phyloP scores from a whole-genome alignment of 148 eudicot species.

The Hydrangea macrophylla region DNA sequence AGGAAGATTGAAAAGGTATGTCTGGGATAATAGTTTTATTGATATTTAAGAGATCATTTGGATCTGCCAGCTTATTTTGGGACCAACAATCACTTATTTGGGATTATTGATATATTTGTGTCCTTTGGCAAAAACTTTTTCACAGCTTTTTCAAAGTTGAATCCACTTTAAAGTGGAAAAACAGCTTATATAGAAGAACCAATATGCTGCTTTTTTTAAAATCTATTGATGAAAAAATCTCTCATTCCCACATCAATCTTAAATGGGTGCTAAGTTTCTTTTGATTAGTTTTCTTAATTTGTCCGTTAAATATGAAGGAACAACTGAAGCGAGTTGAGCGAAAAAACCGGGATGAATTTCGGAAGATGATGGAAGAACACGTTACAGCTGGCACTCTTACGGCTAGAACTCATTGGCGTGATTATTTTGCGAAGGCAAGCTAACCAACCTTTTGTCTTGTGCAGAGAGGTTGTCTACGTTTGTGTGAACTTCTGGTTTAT shows the following conservation, averaged over 20 bases:
- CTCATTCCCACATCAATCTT: too few species aligned
- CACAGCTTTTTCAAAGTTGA: too few species aligned
- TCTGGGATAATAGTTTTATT: neutral
- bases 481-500: neutral
- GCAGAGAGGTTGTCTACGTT: neutral
- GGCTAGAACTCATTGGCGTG: constrained; percentile 88
- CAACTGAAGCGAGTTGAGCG: constrained; percentile 77
- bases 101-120: too few species aligned
- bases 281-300: constrained; percentile 9
- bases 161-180: too few species aligned
- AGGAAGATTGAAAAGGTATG: constrained; percentile 74
- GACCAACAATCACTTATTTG: too few species aligned
- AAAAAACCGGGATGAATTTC: constrained; percentile 87
- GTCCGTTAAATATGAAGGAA: constrained; percentile 41
- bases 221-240: too few species aligned
- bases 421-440: constrained; percentile 72
- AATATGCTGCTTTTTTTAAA: too few species aligned
- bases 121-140: too few species aligned
- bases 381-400: constrained; percentile 57
- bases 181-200: too few species aligned
- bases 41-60: too few species aligned
- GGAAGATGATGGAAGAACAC: constrained; percentile 84
- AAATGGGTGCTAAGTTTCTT: too few species aligned
- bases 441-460: neutral
- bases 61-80: too few species aligned